Percentiles rank a stretch among this genome's conserved stretches.
Evolutionary conservation across 495 filamentous ascomycete species (phyloP).

Genomic region (Penicilliopsis zonata): DNA sequence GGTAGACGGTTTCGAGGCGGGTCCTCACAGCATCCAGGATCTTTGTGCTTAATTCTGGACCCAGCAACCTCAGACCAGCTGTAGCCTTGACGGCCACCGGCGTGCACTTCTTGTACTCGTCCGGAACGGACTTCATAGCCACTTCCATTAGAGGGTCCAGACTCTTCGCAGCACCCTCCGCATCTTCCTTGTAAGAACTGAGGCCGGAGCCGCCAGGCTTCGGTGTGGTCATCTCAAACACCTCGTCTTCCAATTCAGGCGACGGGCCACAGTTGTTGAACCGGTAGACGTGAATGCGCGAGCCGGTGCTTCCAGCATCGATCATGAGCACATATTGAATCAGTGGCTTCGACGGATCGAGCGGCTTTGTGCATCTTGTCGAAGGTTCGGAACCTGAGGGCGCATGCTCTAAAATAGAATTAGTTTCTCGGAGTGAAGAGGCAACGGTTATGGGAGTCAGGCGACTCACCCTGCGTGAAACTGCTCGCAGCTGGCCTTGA

Average conservation of each 20-base stretch:
- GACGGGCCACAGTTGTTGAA: slow-evolving; percentile 97
- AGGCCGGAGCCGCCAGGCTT: slow-evolving; percentile 67
- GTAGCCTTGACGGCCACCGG: slow-evolving; percentile 95
- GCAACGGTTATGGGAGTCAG: not conserved
- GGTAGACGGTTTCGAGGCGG: slow-evolving; percentile 79
- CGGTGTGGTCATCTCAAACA: slow-evolving; percentile 81
- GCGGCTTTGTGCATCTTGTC: slow-evolving; percentile 67
- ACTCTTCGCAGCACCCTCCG: slow-evolving; percentile 78
- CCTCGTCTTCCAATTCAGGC: slow-evolving; percentile 87
- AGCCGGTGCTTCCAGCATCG: slow-evolving; percentile 94
- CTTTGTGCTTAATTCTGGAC: slow-evolving; percentile 64
- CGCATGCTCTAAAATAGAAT: slow-evolving; percentile 13
- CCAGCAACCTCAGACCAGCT: slow-evolving; percentile 77
- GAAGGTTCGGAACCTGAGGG: slow-evolving; percentile 10
- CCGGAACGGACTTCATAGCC: slow-evolving; percentile 70
- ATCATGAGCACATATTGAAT: slow-evolving; percentile 98
- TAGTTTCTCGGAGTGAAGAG: slow-evolving; percentile 4
- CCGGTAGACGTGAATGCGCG: slow-evolving; percentile 93
- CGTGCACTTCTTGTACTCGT: slow-evolving; percentile 75
- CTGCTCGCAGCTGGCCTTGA: slow-evolving; percentile 24
- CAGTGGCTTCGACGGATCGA: slow-evolving; percentile 75
- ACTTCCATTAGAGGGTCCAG: slow-evolving; percentile 79
- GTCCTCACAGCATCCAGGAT: slow-evolving; percentile 78
- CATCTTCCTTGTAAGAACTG: slow-evolving; percentile 73
- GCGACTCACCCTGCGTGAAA: slow-evolving; percentile 26